Evolutionary conservation across 1,139 yeast genomes (phyloP).

Genomic region (Hyphopichia khmerensis): DNA sequence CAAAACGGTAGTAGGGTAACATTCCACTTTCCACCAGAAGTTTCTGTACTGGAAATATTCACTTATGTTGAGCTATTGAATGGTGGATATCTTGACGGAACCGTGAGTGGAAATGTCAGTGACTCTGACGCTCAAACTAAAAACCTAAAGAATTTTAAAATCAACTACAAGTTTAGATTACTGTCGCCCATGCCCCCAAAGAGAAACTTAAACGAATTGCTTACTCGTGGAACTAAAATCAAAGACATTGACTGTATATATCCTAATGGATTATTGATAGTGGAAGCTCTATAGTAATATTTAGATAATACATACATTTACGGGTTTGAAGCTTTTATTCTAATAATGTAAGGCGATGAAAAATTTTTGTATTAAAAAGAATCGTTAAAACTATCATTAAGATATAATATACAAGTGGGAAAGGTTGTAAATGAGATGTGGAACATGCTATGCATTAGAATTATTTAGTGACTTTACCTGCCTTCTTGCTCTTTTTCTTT

Average conservation of each 20-base stretch:
- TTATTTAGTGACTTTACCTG: constrained; percentile 26
- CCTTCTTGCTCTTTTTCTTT: constrained; percentile 51
- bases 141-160: constrained; percentile 21
- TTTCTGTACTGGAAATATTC: constrained; percentile 55
- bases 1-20: constrained; percentile 51
- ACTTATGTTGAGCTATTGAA: constrained; percentile 50
- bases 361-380: neutral
- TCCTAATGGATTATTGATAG: constrained; percentile 45
- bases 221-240: constrained; percentile 16
- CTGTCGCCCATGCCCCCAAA: constrained; percentile 44
- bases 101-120: constrained; percentile 24
- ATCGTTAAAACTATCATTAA: neutral
- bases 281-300: constrained; percentile 22
- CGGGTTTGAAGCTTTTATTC: too few species aligned
- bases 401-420: neutral
- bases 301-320: too few species aligned
- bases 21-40: constrained; percentile 45
- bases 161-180: constrained; percentile 31
- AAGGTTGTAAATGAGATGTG: neutral
- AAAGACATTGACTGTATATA: constrained; percentile 33
- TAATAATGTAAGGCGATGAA: too few species aligned
- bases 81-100: constrained; percentile 31
- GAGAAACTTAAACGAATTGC: constrained; percentile 25
- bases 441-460: neutral
- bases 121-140: constrained; percentile 18